Base-by-base conservation (phyloP, 148 eudicot species). In the Cornus kousa region DNA sequence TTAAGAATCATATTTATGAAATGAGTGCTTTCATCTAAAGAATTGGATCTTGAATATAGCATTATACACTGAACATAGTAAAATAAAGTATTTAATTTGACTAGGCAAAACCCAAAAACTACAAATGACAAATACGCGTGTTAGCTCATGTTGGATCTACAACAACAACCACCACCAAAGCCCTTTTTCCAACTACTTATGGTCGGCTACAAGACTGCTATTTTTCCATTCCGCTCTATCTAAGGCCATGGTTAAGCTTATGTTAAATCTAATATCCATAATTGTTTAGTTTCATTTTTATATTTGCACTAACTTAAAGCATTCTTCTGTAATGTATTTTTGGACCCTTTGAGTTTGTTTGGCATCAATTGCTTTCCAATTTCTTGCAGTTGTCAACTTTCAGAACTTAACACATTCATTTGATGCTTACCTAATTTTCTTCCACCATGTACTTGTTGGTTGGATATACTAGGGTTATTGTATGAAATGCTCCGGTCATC, bases 401-500 rank as follows among this genome's bases (percentile, higher is more conserved):
- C 3, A 46, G 79, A 19, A 24, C 40, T 55, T 28, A 23, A 10
- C 19, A 11, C 39, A 3, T 31, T 66, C 11, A 3, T 22, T 46
- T 48, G 9, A 22, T 72, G 24, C 7, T 1, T 50, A 48, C 5
- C 24, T 72, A 72, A 32, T 16, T 67, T 22, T 68, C 46, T 28
- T 16, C 28, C 20, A 28, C 28, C 68, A 24, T 3, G 17, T 43
- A 19, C 19, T 32, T 53, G n/a, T 40, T 43, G 68, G 13, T 68
- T 74, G 75, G 57, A 11, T 79, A 48, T 73, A 82, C 87, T 66
- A 96, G 99, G 98, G 70, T 85, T 96, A 71, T 86, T 96, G 83
- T 80, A 77, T 68, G 98, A 94, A 85, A 94, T 94, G 97, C 89
- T 94, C 37, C 85, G 84, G 82, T 85, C 98, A 82, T 83, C 97